These are phyloP conservation scores for Colletotrichum tanaceti DNA, from an alignment of 2,329 filamentous ascomycete genomes.

Conservation along the genomic window DNA sequence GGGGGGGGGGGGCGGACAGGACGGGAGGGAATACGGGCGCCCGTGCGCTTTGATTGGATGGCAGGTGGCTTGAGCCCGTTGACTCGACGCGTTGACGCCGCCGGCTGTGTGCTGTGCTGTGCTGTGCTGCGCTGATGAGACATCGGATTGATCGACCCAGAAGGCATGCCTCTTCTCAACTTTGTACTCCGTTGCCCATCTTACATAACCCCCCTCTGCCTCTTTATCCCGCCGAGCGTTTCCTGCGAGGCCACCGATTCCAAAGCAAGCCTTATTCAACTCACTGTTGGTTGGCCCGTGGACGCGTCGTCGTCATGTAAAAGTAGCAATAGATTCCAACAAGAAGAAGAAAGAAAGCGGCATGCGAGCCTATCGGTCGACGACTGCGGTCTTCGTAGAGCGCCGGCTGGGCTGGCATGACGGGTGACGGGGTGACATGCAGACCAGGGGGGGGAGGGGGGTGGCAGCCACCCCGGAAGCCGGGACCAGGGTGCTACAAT, in stretches of 20 bases:
- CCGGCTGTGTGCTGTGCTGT: slow-evolving; percentile 22
- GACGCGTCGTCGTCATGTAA: not conserved
- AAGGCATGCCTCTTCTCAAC: not conserved
- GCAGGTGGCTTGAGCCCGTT: slow-evolving; percentile 22
- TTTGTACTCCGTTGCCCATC: not conserved
- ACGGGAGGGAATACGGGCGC: slow-evolving; percentile 1
- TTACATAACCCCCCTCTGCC: too few species aligned
- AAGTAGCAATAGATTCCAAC: not conserved
- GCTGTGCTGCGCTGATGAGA: too few species aligned
- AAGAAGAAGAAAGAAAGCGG: not conserved
- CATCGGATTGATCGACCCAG: slow-evolving; percentile 5
- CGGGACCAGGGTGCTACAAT: not conserved
- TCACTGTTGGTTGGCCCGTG: not conserved
- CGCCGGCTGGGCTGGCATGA: slow-evolving; percentile 25
- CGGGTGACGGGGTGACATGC: slow-evolving; percentile 16
- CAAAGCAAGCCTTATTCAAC: too few species aligned
- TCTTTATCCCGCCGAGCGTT: not conserved
- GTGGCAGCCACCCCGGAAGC: not conserved
- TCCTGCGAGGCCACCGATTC: not conserved
- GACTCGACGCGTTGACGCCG: slow-evolving; percentile 22
- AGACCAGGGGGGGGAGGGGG: slow-evolving; percentile 3
- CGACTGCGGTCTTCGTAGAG: slow-evolving; percentile 1
- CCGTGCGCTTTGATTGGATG: slow-evolving; percentile 37
- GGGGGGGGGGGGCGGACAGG: too few species aligned
- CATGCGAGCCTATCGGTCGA: slow-evolving; percentile 1